These are phyloP conservation scores for Prototheca cutis DNA, from an alignment of 163 green algal species.

Conservation along the genomic window DNA sequence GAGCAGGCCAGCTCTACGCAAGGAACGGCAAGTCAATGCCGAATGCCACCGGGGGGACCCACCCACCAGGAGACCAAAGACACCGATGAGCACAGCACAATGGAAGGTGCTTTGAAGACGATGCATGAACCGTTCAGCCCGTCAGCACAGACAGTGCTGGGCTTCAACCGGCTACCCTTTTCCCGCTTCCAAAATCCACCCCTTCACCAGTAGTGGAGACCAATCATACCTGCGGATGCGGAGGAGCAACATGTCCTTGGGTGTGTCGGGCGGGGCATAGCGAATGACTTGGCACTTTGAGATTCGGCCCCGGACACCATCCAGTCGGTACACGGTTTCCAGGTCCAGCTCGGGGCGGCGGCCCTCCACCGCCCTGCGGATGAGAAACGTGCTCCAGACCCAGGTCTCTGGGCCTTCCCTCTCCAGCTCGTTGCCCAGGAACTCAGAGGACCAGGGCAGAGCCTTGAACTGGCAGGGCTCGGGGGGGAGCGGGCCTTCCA, in stretches of 20 bases:
- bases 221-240: neutral
- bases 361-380: neutral
- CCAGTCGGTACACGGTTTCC: neutral
- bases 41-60: too few species aligned
- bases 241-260: neutral
- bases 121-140: neutral
- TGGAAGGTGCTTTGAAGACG: neutral
- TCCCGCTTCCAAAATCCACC: too few species aligned
- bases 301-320: slow-evolving; percentile 1
- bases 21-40: too few species aligned
- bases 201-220: too few species aligned
- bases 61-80: too few species aligned
- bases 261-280: slow-evolving; percentile 2
- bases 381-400: neutral
- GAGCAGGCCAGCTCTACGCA: neutral
- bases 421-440: neutral
- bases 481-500: neutral
- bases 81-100: too few species aligned
- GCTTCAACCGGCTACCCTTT: neutral
- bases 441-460: neutral
- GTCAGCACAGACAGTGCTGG: neutral
- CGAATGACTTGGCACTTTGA: neutral
- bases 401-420: neutral
- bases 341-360: neutral
- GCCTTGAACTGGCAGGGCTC: neutral